Conservation (phyloP, 2,329 filamentous ascomycete species). For the Tolypocladium amazonense region DNA sequence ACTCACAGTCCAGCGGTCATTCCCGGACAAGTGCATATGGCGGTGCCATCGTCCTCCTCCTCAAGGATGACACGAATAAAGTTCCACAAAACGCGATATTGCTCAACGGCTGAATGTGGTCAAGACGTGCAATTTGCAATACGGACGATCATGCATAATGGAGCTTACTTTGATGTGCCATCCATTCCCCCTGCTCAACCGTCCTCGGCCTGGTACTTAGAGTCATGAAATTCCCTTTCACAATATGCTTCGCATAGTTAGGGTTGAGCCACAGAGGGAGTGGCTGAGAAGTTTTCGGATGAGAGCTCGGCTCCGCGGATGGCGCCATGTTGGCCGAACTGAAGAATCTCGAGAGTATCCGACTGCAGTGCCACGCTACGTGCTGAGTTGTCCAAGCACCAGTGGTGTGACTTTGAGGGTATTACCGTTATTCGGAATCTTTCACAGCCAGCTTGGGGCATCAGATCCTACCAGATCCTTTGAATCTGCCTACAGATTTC, state of each 20-base stretch:
- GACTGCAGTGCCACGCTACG: background rate
- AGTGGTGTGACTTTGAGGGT: background rate
- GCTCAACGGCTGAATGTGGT: background rate
- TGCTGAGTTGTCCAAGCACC: background rate
- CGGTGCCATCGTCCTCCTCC: background rate
- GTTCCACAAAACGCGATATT: background rate
- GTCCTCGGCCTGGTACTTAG: background rate
- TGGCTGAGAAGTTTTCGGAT: background rate
- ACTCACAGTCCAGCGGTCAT: background rate
- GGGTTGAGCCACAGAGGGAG: background rate
- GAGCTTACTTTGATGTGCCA: background rate
- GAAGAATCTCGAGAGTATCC: background rate
- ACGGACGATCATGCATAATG: background rate
- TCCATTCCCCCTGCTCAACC: background rate
- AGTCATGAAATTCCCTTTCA: background rate
- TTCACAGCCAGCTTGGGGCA: no score
- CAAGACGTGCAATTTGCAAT: background rate
- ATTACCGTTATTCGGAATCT: no score
- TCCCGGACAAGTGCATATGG: background rate
- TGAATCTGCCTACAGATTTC: no score
- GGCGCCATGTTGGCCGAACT: background rate
- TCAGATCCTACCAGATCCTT: no score
- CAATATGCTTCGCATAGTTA: background rate
- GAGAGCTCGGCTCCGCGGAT: background rate
- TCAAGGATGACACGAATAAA: background rate